Evolutionary conservation across 129 eudicot genomes (phyloP).

Genomic region (Solidago caesia): DNA sequence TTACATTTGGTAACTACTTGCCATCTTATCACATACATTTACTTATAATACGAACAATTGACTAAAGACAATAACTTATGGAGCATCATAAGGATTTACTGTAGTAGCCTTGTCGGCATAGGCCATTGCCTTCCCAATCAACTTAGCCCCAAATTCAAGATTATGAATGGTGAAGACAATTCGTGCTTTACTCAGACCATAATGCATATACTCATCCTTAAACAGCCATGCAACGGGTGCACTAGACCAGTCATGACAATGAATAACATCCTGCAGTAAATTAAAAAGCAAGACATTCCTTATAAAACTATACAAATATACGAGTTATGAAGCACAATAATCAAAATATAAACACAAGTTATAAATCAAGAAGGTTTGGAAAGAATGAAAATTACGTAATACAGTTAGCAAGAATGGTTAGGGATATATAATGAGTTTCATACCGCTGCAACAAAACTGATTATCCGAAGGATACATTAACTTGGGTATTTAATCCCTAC

Average conservation of each 20-base stretch:
- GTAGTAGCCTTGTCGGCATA: conserved; percentile 95
- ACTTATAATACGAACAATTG: neutral
- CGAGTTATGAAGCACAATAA: neutral
- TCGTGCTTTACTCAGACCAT: conserved; percentile 84
- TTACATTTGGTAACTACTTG: conserved; percentile 1
- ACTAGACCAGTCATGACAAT: conserved; percentile 99
- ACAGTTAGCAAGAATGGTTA: neutral
- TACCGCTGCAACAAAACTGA: neutral
- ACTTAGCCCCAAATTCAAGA: conserved; percentile 86
- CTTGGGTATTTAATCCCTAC: neutral
- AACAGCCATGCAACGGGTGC: conserved; percentile 99
- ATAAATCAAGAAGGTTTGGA: neutral
- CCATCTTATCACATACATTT: neutral
- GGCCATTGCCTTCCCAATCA: conserved; percentile 82
- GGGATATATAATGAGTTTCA: neutral
- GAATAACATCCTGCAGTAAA: conserved; percentile 77
- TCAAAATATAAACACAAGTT: neutral
- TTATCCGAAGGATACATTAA: neutral
- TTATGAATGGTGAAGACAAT: conserved; percentile 94
- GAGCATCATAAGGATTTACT: conserved; percentile 43
- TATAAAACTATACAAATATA: neutral
- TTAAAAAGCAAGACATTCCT: conserved; percentile 9
- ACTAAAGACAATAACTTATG: neutral
- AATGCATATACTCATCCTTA: conserved; percentile 79
- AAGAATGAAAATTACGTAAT: neutral